Base-by-base conservation (phyloP, 2,329 filamentous ascomycete species). In the Helotiales sp. region DNA sequence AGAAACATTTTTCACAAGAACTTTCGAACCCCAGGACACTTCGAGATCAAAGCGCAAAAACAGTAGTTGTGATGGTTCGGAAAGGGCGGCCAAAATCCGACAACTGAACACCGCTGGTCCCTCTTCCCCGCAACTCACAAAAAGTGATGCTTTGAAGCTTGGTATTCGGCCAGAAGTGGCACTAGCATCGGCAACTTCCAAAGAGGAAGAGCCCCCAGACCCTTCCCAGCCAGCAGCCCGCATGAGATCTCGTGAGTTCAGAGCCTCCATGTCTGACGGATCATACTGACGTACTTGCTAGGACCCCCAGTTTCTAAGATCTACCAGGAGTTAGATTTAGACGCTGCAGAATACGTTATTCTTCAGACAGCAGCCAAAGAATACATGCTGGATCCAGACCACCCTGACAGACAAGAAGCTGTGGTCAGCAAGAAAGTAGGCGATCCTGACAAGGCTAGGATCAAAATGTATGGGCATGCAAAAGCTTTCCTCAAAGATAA, bases 311-410 rank as follows among this genome's bases (percentile, higher is more conserved):
- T 72, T 65, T 63, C 67, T 13, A 68, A 66, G 34, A 31, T 71
- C 3, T 69, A 67, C 44, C 60, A 58, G 9, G 66, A 63, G 13
- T 58, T 72, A 22, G 65, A 70, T 30, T 29, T 72, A 9, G 58
- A 56, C 24, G 59, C 67, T 3, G 66, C 69, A 53, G 56, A 63
- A 31, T 72, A 70, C 49, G 55, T 70, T 13, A 55, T 60, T 13
- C 57, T 72, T n/a, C 68, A 71, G 60, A 62, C 63, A 40, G 67
- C 63, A 24, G 70, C 68, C n/a, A 72, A 72, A 56, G 22, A 46
- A 3, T 72, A 66, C 46, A 72, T 72, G 70, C 57, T 72, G 27
- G 68, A 72, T 46, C 52, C 59, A 22, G 50, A 52, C n/a, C 56
- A 69, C 44, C 69, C 67, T 8, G 69, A 72, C 44, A 58, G 70